phyloP scores from a whole-genome alignment of 768 basidiomycete species.

The Boletus rubroflammeus region DNA sequence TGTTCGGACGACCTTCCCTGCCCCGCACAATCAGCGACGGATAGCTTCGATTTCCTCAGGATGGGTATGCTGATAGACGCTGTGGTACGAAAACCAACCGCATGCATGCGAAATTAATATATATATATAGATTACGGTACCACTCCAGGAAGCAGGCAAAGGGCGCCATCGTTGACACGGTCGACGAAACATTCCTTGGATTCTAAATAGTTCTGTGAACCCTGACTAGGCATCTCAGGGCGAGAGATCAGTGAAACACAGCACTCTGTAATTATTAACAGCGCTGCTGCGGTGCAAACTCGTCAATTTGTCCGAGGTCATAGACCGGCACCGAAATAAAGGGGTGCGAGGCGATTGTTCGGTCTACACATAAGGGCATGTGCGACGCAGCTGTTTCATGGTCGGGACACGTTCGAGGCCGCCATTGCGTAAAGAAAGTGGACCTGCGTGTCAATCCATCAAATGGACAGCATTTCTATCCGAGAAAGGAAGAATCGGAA shows the following conservation, averaged over 20 bases:
- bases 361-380: conserved; percentile 3
- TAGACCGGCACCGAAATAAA: conserved; percentile 27
- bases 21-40: conserved; percentile 23
- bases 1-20: conserved; percentile 1
- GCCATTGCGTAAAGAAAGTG: conserved; percentile 20
- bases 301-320: conserved; percentile 9
- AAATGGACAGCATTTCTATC: conserved; percentile 8
- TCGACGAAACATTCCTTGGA: conserved; percentile 3
- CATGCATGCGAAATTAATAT: conserved; percentile 11
- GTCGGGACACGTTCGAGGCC: conserved; percentile 9
- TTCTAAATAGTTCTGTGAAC: conserved; percentile 4
- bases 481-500: conserved; percentile 11
- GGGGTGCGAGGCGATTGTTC: neutral
- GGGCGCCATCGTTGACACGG: conserved; percentile 10
- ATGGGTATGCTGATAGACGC: conserved; percentile 13
- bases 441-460: conserved; percentile 14
- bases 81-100: conserved; percentile 1
- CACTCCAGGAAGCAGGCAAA: conserved; percentile 9
- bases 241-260: conserved; percentile 17
- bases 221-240: conserved; percentile 5
- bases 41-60: conserved; percentile 14
- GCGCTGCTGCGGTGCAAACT: conserved; percentile 19
- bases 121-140: conserved; percentile 11
- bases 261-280: conserved; percentile 5
- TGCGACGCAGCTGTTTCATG: conserved; percentile 2